A percentile compares a stretch with the other conserved stretches of the same genome.
phyloP scores from a whole-genome alignment of 495 filamentous ascomycete genomes.

The Podospora didyma region DNA sequence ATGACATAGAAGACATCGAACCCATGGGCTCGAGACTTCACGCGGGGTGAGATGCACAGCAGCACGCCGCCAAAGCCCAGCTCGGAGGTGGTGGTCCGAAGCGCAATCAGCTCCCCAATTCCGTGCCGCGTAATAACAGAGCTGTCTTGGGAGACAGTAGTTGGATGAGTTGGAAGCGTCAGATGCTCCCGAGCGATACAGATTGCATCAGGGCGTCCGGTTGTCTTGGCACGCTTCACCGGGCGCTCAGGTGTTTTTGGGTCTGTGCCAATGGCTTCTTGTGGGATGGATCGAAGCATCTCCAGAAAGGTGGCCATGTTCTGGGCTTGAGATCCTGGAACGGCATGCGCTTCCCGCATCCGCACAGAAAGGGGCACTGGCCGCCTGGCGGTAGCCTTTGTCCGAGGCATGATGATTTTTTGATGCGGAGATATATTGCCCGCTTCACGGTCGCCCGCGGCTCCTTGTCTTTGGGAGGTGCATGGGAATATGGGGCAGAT shows the following conservation, averaged over 20 bases:
- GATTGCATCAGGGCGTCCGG: slow-evolving; percentile 7
- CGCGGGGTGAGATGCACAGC: slow-evolving; percentile 10
- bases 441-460: too few relatives aligned
- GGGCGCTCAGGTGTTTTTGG: slow-evolving; percentile 1
- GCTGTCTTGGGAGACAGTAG: background rate
- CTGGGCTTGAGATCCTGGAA: slow-evolving; percentile 1
- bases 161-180: slow-evolving; percentile 1
- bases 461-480: too few relatives aligned
- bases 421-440: too few relatives aligned
- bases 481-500: too few relatives aligned
- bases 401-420: slow-evolving; percentile 9
- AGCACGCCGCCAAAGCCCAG: slow-evolving; percentile 4
- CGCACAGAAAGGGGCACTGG: background rate
- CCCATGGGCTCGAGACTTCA: slow-evolving; percentile 4
- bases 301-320: slow-evolving; percentile 15
- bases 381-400: background rate
- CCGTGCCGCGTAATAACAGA: slow-evolving; percentile 2
- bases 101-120: slow-evolving; percentile 5
- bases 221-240: slow-evolving; percentile 19
- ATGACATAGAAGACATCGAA: slow-evolving; percentile 10
- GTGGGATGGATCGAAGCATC: slow-evolving; percentile 9
- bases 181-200: slow-evolving; percentile 22
- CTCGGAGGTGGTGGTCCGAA: background rate
- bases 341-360: background rate
- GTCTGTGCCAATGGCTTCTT: background rate